phyloP scores from a whole-genome alignment of 139 green algal species.

The Yamagishiella unicocca region DNA sequence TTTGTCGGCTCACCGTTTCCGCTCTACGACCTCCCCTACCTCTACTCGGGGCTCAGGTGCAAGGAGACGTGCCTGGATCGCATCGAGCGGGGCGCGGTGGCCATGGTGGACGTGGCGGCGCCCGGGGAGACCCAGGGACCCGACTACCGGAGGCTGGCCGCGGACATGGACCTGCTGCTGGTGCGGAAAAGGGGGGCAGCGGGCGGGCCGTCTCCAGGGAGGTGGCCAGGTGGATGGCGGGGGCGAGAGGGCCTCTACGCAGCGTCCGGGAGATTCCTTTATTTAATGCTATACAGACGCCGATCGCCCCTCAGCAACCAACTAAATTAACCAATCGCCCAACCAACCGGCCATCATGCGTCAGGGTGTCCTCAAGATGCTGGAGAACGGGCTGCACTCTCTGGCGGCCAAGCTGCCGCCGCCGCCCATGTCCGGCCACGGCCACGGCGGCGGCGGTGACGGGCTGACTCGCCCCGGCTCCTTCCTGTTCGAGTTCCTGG shows the following conservation, averaged over 20 bases:
- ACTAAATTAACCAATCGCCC: too few species aligned
- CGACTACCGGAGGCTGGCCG: conserved; percentile 50
- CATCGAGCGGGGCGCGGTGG: conserved; percentile 40
- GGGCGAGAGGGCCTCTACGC: too few species aligned
- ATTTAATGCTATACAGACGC: too few species aligned
- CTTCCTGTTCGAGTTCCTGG: conserved; percentile 71
- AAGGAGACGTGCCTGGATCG: conserved; percentile 52
- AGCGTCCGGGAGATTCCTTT: too few species aligned
- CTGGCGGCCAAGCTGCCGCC: conserved; percentile 39
- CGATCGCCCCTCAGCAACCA: too few species aligned
- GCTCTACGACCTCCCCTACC: not conserved
- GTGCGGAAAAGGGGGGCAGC: conserved; percentile 5
- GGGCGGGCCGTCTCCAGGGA: too few species aligned
- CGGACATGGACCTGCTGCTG: conserved; percentile 59
- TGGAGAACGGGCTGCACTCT: conserved; percentile 56
- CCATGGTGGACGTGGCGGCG: conserved; percentile 39
- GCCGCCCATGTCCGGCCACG: not conserved
- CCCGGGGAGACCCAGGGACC: conserved; percentile 3
- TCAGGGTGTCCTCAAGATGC: conserved; percentile 54
- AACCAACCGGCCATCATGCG: not conserved
- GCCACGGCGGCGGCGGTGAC: conserved; percentile 1
- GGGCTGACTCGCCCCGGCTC: conserved; percentile 62
- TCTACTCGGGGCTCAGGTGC: conserved; percentile 43
- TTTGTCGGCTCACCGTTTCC: not conserved
- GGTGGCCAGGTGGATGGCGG: too few species aligned